Base-by-base conservation (phyloP, 2,329 filamentous ascomycete species). In the Pseudophaeomoniella oleicola region DNA sequence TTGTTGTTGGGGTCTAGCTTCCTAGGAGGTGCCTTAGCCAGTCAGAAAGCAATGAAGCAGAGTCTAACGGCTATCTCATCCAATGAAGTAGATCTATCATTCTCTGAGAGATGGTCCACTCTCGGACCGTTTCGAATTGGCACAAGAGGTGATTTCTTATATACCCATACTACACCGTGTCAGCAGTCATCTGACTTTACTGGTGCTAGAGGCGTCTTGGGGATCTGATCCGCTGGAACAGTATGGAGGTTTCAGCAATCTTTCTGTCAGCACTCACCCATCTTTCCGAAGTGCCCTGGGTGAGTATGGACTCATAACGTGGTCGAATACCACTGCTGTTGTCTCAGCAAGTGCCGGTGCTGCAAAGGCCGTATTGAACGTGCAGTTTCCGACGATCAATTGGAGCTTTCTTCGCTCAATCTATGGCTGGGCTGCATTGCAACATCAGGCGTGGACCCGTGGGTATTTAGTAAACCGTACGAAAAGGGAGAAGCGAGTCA, bases 81-180 rank as follows among this genome's bases (percentile, higher is more conserved):
- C 22, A 27, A 9, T n/a, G 9, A 6, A n/a, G 22, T 6, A 27
- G 22, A 27, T 27, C 22, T 27, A n/a, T 6, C 22, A 9, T 46
- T 59, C 32, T 55, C 53, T 6, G 30, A 40, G n/a, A 38, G 17
- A 17, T 73, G 69, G 69, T 52, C 71, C 36, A 46, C 71, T 15
- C 55, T 75, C 15, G 72, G 71, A 3, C 72, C 71, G 5, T 75
- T 74, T 45, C 64, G 67, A 43, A 64, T 69, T 38, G 72, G 72
- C 41, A 75, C 69, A 37, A 58, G 71, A 67, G 70, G 70, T 66
- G n/a, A 27, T 27, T 27, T n/a, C 6, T 27, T n/a, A 27, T 27
- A 9, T n/a, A 27, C n/a, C 22, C 22, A 27, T 27, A 6, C 22
- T 27, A 6, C 22, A 27, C n/a, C 22, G n/a, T n/a, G 6, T n/a